Evolutionary conservation across 495 filamentous ascomycete genomes (phyloP).

Genomic region (Terfezia claveryi): DNA sequence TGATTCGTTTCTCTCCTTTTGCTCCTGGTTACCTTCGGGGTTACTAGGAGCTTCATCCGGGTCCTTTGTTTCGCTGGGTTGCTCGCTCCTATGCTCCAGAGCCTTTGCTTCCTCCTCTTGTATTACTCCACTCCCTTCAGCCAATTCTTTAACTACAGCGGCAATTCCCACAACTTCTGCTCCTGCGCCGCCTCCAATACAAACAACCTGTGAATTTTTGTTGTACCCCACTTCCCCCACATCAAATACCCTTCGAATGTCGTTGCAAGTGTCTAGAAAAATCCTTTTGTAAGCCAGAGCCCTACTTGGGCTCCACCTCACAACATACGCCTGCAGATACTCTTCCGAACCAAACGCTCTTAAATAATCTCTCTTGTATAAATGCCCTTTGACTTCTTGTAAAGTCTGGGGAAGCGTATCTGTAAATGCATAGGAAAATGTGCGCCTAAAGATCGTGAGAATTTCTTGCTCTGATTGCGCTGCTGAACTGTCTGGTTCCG

Average conservation of each 20-base stretch:
- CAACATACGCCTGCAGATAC: slow-evolving; percentile 55
- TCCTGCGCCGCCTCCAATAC: slow-evolving; percentile 67
- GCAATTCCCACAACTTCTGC: slow-evolving; percentile 65
- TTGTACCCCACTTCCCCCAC: not conserved
- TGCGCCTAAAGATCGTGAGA: slow-evolving; percentile 50
- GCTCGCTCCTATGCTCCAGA: not conserved
- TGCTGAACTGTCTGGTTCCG: not conserved
- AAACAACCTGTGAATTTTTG: slow-evolving; percentile 28
- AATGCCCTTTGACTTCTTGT: slow-evolving; percentile 59
- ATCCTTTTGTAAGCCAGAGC: slow-evolving; percentile 58
- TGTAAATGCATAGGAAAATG: slow-evolving; percentile 30
- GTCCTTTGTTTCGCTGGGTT: not conserved
- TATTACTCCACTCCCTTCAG: not conserved
- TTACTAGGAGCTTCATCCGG: not conserved
- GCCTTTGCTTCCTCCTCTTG: not conserved
- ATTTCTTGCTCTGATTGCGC: slow-evolving; percentile 31
- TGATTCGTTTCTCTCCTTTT: not conserved
- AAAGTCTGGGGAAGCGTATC: slow-evolving; percentile 32
- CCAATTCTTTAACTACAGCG: slow-evolving; percentile 31
- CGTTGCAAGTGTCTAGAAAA: slow-evolving; percentile 28
- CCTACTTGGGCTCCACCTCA: slow-evolving; percentile 65
- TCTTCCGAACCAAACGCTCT: slow-evolving; percentile 50
- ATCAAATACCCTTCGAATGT: slow-evolving; percentile 21
- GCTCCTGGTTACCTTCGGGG: not conserved
- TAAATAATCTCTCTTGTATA: slow-evolving; percentile 68